A percentile compares a stretch with the other conserved stretches of the same genome.
Evolutionary conservation across 768 basidiomycete species (phyloP).

Genomic region (Boletales sp.): DNA sequence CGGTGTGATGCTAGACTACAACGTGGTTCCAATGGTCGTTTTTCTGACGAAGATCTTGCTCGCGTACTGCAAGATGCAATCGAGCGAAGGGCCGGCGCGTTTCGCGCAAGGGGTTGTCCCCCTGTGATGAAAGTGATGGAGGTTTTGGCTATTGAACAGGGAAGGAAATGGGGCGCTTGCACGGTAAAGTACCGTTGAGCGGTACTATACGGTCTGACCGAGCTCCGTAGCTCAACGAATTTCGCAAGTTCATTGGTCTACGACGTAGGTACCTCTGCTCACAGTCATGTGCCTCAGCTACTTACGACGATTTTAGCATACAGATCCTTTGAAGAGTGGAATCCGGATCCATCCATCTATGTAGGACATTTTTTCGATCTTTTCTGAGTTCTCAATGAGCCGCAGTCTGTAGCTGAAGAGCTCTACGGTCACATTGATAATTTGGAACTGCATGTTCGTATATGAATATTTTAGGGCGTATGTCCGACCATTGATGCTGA

Average conservation of each 20-base stretch:
- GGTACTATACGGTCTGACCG: background rate
- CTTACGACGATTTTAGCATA: constrained; percentile 46
- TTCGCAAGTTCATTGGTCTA: constrained; percentile 66
- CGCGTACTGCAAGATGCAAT: constrained; percentile 61
- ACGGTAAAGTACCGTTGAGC: constrained; percentile 42
- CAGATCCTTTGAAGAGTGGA: constrained; percentile 67
- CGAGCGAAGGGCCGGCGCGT: constrained; percentile 55
- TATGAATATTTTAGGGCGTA: background rate
- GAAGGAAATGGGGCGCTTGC: constrained; percentile 67
- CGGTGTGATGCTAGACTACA: constrained; percentile 35
- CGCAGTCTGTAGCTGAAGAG: constrained; percentile 55
- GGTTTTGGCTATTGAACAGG: constrained; percentile 63
- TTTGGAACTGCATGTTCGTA: constrained; percentile 69
- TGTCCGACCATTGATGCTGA: background rate
- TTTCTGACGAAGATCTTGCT: constrained; percentile 62
- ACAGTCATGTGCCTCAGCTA: background rate
- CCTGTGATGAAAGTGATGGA: constrained; percentile 64
- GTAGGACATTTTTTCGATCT: constrained; percentile 31
- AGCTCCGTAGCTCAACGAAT: constrained; percentile 56
- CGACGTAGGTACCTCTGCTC: constrained; percentile 44
- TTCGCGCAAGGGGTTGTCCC: constrained; percentile 67
- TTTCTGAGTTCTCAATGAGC: background rate
- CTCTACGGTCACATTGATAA: constrained; percentile 74
- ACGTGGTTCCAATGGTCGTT: constrained; percentile 51
- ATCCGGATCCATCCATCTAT: constrained; percentile 52